These are phyloP conservation scores for Lyophyllum shimeji DNA, from an alignment of 768 basidiomycete species.

Conservation along the genomic window DNA sequence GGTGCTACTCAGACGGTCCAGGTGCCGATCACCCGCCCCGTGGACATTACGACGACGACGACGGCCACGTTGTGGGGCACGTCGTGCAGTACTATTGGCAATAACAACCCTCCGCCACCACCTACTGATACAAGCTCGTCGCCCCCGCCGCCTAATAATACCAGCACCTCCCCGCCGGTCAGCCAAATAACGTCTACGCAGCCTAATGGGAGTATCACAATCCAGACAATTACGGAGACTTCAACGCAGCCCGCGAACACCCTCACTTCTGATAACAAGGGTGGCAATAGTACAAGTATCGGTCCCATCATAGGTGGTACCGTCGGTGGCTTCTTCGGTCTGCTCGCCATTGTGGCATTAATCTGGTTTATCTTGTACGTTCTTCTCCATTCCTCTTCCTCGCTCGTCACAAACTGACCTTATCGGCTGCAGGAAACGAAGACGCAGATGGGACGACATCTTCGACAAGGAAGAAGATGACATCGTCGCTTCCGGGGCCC, in stretches of 20 bases:
- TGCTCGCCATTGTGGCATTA: constrained; percentile 41
- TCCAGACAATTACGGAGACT: constrained; percentile 33
- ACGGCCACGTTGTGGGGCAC: constrained; percentile 43
- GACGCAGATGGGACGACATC: constrained; percentile 49
- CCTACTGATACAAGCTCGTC: constrained; percentile 8
- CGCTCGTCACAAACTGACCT: background rate
- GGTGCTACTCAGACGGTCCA: constrained; percentile 28
- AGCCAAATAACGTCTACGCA: constrained; percentile 35
- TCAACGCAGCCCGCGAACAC: constrained; percentile 32
- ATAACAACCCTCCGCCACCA: background rate
- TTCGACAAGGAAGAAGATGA: constrained; percentile 45
- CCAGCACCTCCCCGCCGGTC: constrained; percentile 30
- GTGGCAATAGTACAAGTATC: constrained; percentile 26
- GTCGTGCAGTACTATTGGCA: constrained; percentile 25
- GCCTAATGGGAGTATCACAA: constrained; percentile 38
- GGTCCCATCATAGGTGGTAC: constrained; percentile 54
- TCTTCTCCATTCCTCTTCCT: background rate
- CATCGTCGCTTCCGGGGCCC: constrained; percentile 18
- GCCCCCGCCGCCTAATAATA: background rate
- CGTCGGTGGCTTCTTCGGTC: constrained; percentile 53
- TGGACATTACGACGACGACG: constrained; percentile 29
- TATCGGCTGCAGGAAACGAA: constrained; percentile 36
- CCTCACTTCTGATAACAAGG: constrained; percentile 22
- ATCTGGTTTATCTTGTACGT: constrained; percentile 54
- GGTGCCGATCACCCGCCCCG: constrained; percentile 39